Base-by-base conservation (phyloP, 2,329 filamentous ascomycete species). In the Aureobasidium sp. region DNA sequence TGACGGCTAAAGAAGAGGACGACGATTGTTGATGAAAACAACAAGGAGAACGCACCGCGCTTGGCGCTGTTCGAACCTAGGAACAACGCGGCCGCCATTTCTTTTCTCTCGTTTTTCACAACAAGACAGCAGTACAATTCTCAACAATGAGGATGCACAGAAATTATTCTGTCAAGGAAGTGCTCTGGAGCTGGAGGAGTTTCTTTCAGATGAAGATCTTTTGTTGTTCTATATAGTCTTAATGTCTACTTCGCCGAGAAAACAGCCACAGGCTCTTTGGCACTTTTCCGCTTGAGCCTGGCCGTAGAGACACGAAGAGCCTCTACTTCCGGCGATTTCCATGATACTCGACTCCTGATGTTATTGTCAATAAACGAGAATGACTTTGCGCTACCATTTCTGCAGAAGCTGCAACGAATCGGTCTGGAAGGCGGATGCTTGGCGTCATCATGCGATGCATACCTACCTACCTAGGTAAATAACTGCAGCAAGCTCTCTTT, bases 381-480 rank as follows among this genome's bases (percentile, higher is more conserved):
- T 48, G 10, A 10, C 7, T 48, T n/a, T 32, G 26, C 5, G 46
- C 26, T 29, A 17, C 15, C 46, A 32, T 27, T 48, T 15, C 26
- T 48, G 9, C 23, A 26, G 12, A 23, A 23, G 23, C 23, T 46
- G 5, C 5, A 46, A 27, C 42, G 27, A 46, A 46, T 17, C 37
- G 3, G 12, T 32, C n/a, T 6, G 17, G 39, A 46, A 48, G 46
- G 29, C 26, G 32, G 26, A 48, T 52, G 50, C 50, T 52, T 52
- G 50, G 50, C 50, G 50, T 52, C 50, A 52, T 37, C 50, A 37
- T 52, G 50, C 34, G 34, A 51, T 34, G 47, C 48, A 36, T 32
- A n/a, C 29, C 9, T 51, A 3, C 26, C 17, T 17, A 20, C 10
- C 44, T 17, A 12, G 5, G 5, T 13, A 47, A 47, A 13, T 29